These are phyloP conservation scores for Pleurostoma richardsiae DNA, from an alignment of 2,329 filamentous ascomycete species.

Conservation along the genomic window DNA sequence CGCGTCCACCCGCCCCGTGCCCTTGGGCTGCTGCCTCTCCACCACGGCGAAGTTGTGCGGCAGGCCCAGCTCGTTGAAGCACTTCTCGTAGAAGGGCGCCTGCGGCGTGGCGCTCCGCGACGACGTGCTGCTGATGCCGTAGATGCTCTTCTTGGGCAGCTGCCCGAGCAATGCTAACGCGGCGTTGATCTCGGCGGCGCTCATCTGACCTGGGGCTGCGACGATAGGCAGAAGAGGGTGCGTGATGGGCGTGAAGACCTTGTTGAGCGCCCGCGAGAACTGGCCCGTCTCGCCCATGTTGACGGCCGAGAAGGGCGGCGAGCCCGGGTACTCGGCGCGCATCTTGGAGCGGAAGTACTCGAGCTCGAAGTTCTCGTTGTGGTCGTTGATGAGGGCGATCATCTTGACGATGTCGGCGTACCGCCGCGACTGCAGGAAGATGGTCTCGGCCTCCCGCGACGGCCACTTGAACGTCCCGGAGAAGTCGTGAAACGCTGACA, in stretches of 20 bases:
- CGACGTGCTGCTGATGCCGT: slow-evolving; percentile 69
- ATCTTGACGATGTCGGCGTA: slow-evolving; percentile 88
- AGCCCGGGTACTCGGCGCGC: slow-evolving; percentile 60
- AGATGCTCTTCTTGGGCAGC: slow-evolving; percentile 73
- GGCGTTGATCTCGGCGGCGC: slow-evolving; percentile 78
- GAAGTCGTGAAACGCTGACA: slow-evolving; percentile 90
- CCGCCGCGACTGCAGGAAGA: slow-evolving; percentile 66
- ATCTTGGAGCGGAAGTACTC: slow-evolving; percentile 83
- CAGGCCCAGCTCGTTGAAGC: slow-evolving; percentile 77
- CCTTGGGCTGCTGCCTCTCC: slow-evolving; percentile 62
- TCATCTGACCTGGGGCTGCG: slow-evolving; percentile 80
- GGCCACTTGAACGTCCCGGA: slow-evolving; percentile 82
- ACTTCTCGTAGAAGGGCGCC: slow-evolving; percentile 82
- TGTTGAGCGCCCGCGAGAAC: slow-evolving; percentile 77
- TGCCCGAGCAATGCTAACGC: slow-evolving; percentile 75
- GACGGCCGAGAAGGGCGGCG: slow-evolving; percentile 73
- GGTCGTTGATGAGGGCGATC: slow-evolving; percentile 76
- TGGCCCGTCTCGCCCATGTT: slow-evolving; percentile 88
- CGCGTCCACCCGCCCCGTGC: slow-evolving; percentile 61
- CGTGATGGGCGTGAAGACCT: slow-evolving; percentile 82
- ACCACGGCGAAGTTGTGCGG: slow-evolving; percentile 75
- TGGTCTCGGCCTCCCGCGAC: slow-evolving; percentile 62
- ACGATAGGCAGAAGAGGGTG: slow-evolving; percentile 80
- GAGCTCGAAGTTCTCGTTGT: slow-evolving; percentile 84
- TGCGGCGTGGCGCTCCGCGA: slow-evolving; percentile 62